Evolutionary conservation across 768 basidiomycete genomes (phyloP), one percentile per base, ranked within the genome.

Genomic region (Rubroboletus pulcherrimus): DNA sequence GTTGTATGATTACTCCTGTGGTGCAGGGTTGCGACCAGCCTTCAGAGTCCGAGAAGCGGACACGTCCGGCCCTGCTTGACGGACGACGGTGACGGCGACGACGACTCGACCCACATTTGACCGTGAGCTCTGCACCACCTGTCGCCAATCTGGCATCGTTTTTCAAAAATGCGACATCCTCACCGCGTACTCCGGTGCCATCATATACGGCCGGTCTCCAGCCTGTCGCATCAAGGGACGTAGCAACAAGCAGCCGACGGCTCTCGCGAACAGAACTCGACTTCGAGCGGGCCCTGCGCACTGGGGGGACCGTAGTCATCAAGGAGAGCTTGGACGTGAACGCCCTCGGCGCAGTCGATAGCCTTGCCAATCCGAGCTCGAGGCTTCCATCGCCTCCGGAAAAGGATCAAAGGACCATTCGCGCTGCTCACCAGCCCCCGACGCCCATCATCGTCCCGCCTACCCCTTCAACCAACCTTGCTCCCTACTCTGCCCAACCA

Each of bases 221-320:
- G 39, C 84, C 88, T 11, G 76, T 84, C 56, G 81, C 77, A 2
- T 78, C 82, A 11, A 75, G 75, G 49, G 82, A 86, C 72, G 66
- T 68, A 19, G 72, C 66, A 51, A 67, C 66, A 48, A 63, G 65
- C 33, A 75, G 74, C 51, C 81, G 83, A 53, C 81, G 88, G 31
- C 69, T 79, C 43, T 91, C 91, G 41, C 82, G 89, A 39, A 82
- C 84, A 33, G 89, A 91, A 73, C 76, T 87, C 66, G 89, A 91
- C 68, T 93, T 93, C 62, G 91, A 93, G 73, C 83, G 85, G 64
- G 90, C 85, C 12, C 70, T 93, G 61, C 78, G 75, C 56, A 76
- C 75, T 11, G 83, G 83, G 40, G 85, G 81, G 24, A 93, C 91
- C 3, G 80, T 91, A 15, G 63, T 80, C 53, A 75, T 93, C 47